These are phyloP conservation scores for Datisca glomerata DNA, from an alignment of 306 rosid species.

Conservation along the genomic window DNA sequence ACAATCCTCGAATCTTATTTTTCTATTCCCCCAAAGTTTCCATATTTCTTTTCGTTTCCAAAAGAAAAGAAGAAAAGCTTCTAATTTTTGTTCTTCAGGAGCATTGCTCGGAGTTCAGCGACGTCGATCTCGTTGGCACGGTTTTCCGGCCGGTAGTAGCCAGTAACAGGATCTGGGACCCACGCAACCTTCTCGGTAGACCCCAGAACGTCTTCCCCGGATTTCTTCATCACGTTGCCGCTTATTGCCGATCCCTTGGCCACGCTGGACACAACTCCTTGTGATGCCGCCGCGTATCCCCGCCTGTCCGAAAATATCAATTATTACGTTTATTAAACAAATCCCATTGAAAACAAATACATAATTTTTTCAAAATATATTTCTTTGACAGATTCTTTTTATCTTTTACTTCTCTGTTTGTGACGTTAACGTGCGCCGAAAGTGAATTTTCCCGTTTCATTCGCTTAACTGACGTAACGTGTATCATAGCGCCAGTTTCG, in stretches of 20 bases:
- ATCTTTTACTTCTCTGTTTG: too few relatives aligned
- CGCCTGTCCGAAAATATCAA: constrained; percentile 30
- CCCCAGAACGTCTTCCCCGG: constrained; percentile 25
- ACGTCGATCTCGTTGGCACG: constrained; percentile 43
- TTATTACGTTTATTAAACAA: background rate
- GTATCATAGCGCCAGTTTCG: background rate
- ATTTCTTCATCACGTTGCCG: constrained; percentile 21
- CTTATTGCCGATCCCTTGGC: constrained; percentile 21
- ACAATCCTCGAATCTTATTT: background rate
- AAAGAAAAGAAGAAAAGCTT: background rate
- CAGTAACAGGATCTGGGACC: constrained; percentile 90
- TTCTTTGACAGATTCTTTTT: too few relatives aligned
- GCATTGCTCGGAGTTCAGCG: constrained; percentile 59
- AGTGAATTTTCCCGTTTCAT: too few relatives aligned
- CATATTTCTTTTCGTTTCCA: background rate
- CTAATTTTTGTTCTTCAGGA: constrained; percentile 30
- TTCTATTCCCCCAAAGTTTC: background rate
- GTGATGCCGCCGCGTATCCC: constrained; percentile 50
- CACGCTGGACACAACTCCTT: constrained; percentile 27
- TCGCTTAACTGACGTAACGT: too few relatives aligned
- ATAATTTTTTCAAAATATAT: background rate
- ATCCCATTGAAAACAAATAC: background rate
- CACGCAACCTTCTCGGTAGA: constrained; percentile 48
- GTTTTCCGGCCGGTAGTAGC: constrained; percentile 74
- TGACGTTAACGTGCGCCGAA: background rate